These are phyloP conservation scores for Pythium dissotocum DNA, from an alignment of 352 stramenopile genomes.

Conservation along the genomic window DNA sequence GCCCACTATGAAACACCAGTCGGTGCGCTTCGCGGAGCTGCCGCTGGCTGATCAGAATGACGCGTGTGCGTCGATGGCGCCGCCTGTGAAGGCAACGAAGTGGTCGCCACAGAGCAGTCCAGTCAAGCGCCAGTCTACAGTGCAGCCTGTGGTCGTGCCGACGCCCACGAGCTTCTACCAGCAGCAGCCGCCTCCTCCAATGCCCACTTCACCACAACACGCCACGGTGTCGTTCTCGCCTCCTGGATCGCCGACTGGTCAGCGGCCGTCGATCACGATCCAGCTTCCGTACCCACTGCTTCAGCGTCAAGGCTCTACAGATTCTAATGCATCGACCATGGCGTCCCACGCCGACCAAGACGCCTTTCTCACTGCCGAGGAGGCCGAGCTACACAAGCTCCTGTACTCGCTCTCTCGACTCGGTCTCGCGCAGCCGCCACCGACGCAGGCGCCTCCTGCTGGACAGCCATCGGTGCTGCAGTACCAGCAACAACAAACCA, in stretches of 20 bases:
- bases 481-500: background rate
- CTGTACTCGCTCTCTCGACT: constrained; percentile 62
- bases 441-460: constrained; percentile 7
- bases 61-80: background rate
- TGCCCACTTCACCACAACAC: background rate
- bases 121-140: constrained; percentile 16
- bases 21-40: constrained; percentile 33
- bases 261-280: constrained; percentile 41
- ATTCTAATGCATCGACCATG: constrained; percentile 45
- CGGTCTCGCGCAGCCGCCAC: constrained; percentile 30
- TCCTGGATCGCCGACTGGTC: background rate
- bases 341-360: constrained; percentile 33
- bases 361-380: constrained; percentile 19
- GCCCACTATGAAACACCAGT: constrained; percentile 13
- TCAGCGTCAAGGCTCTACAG: constrained; percentile 44
- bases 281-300: constrained; percentile 41
- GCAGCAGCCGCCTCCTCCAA: background rate
- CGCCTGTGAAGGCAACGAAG: constrained; percentile 1
- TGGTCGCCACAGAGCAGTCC: constrained; percentile 7
- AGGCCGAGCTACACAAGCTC: constrained; percentile 59
- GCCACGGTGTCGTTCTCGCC: background rate
- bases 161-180: background rate
- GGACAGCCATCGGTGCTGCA: background rate
- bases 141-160: background rate
- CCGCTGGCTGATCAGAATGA: constrained; percentile 38